phyloP scores from a whole-genome alignment of 495 filamentous ascomycete species.

The Trichoderma gamsii region DNA sequence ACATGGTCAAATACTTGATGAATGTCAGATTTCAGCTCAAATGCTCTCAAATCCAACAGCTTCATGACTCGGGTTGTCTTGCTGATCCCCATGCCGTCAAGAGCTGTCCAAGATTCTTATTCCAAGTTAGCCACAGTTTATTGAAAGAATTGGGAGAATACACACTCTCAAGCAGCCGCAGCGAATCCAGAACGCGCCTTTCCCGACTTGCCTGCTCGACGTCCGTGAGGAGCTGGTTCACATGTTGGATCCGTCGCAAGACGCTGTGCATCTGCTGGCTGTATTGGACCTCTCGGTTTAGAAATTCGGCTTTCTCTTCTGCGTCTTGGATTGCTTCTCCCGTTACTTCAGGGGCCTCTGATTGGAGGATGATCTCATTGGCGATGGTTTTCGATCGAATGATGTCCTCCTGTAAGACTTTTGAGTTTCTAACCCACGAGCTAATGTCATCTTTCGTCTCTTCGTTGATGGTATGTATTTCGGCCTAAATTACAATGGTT shows the following conservation, averaged over 20 bases:
- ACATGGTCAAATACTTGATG: slow-evolving; percentile 53
- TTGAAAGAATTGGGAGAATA: background rate
- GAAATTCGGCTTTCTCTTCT: slow-evolving; percentile 60
- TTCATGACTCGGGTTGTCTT: slow-evolving; percentile 43
- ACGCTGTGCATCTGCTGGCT: slow-evolving; percentile 60
- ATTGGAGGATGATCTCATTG: slow-evolving; percentile 64
- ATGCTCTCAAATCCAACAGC: slow-evolving; percentile 43
- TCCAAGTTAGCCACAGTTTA: slow-evolving; percentile 4
- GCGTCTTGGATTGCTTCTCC: slow-evolving; percentile 57
- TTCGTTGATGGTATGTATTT: slow-evolving; percentile 66
- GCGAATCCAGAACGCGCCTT: slow-evolving; percentile 43
- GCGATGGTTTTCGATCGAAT: slow-evolving; percentile 64
- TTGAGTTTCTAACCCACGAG: slow-evolving; percentile 76
- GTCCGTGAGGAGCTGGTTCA: slow-evolving; percentile 45
- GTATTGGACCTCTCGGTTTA: slow-evolving; percentile 70
- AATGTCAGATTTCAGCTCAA: slow-evolving; percentile 49
- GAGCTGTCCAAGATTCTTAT: slow-evolving; percentile 41
- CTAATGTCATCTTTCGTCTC: slow-evolving; percentile 71
- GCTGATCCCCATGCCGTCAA: slow-evolving; percentile 39
- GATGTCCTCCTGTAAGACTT: slow-evolving; percentile 77
- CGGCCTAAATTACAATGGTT: slow-evolving; percentile 40
- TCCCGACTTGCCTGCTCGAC: slow-evolving; percentile 46
- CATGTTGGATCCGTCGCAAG: slow-evolving; percentile 52
- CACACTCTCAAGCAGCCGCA: slow-evolving; percentile 46
- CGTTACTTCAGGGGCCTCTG: slow-evolving; percentile 57